These are phyloP conservation scores for Fomitiporia mediterranea DNA, from an alignment of 1,284 basidiomycete species.

Conservation along the genomic window DNA sequence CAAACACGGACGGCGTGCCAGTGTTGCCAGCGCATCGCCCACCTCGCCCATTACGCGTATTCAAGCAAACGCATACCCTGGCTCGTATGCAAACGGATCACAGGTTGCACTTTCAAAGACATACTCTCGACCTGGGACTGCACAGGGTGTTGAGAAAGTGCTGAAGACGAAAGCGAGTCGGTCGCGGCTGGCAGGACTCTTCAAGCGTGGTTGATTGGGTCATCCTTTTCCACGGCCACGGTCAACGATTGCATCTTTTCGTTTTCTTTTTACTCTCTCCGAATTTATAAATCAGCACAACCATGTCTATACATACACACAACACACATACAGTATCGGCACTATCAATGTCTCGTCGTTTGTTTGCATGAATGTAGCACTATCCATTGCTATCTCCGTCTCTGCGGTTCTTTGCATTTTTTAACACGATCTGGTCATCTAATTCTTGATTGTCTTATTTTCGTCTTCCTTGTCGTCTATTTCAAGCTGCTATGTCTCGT, in stretches of 20 bases:
- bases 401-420: too few species aligned
- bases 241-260: too few species aligned
- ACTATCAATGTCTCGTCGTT: not conserved
- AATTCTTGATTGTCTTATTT: too few species aligned
- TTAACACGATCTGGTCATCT: too few species aligned
- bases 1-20: constrained; percentile 9
- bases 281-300: not conserved
- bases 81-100: not conserved
- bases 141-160: not conserved
- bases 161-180: constrained; percentile 10
- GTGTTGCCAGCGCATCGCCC: constrained; percentile 1
- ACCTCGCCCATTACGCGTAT: not conserved
- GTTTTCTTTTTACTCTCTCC: not conserved
- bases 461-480: too few species aligned
- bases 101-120: not conserved
- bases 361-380: constrained; percentile 1
- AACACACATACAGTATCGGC: too few species aligned
- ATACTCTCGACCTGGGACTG: not conserved
- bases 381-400: too few species aligned
- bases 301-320: not conserved
- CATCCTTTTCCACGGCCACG: too few species aligned
- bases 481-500: too few species aligned
- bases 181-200: constrained; percentile 10
- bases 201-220: constrained; percentile 2
- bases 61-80: not conserved